Conservation (phyloP, 164 flowering plant species). For the Dillenia suffruticosa region DNA sequence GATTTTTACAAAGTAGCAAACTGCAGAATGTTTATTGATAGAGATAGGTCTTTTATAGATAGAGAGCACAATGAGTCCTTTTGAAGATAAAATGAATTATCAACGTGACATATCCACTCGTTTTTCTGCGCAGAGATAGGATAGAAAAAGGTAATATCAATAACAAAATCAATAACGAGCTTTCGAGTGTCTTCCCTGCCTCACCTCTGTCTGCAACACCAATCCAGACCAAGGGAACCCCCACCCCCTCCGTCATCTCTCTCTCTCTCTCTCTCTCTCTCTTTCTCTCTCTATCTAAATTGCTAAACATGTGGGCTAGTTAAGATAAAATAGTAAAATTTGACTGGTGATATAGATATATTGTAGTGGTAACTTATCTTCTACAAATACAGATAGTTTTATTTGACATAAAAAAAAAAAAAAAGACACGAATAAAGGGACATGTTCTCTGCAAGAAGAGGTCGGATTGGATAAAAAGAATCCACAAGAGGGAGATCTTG, state of each 20-base stretch:
- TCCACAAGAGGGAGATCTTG: constrained; percentile 42
- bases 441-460: constrained; percentile 52
- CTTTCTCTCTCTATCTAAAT: too few relatives aligned
- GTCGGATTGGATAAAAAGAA: constrained; percentile 51
- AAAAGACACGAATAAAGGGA: constrained; percentile 39
- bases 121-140: background rate
- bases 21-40: too few relatives aligned
- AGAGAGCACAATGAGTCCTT: too few relatives aligned
- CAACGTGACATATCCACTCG: background rate
- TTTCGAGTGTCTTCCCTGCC: background rate
- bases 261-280: constrained; percentile 3
- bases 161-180: too few relatives aligned
- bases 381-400: too few relatives aligned
- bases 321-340: too few relatives aligned
- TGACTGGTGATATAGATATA: background rate
- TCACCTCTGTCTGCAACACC: constrained; percentile 18
- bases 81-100: too few relatives aligned
- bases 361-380: background rate
- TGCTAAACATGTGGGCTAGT: too few relatives aligned
- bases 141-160: too few relatives aligned
- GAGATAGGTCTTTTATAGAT: too few relatives aligned
- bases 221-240: constrained; percentile 14
- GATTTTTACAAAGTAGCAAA: too few relatives aligned
- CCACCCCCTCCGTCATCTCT: background rate
- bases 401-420: background rate